A percentile compares a stretch with the other conserved stretches of the same genome.
phyloP scores from a whole-genome alignment of 768 basidiomycete species.

The Rubroboletus satanas region DNA sequence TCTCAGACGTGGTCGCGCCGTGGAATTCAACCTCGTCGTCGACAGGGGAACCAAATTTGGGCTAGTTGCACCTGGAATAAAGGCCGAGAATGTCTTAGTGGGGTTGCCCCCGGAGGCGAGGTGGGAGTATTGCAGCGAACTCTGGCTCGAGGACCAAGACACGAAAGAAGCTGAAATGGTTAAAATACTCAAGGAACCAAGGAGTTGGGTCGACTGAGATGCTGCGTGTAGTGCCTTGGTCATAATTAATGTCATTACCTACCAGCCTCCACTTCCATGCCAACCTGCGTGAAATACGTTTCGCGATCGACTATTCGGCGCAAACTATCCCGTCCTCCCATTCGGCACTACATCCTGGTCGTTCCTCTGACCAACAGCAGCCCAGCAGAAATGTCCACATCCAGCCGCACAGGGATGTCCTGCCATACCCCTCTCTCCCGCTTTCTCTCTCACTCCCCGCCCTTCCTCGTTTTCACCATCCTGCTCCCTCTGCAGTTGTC shows the following conservation, averaged over 20 bases:
- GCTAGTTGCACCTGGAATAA: slow-evolving; percentile 53
- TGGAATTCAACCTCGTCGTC: slow-evolving; percentile 64
- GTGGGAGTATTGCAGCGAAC: slow-evolving; percentile 64
- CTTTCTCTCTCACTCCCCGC: neutral
- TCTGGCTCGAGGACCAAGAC: slow-evolving; percentile 43
- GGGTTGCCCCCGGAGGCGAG: slow-evolving; percentile 61
- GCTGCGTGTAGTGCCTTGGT: neutral
- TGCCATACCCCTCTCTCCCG: slow-evolving; percentile 13
- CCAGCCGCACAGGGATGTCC: slow-evolving; percentile 76
- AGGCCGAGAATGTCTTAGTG: slow-evolving; percentile 64
- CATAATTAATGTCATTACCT: no score
- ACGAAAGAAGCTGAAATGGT: slow-evolving; percentile 50
- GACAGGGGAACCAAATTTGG: slow-evolving; percentile 70
- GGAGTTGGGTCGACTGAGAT: slow-evolving; percentile 7
- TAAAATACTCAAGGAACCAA: slow-evolving; percentile 40
- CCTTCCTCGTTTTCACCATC: slow-evolving; percentile 16
- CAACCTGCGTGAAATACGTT: no score
- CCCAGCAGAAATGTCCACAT: slow-evolving; percentile 83
- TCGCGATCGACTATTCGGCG: neutral
- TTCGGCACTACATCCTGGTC: neutral
- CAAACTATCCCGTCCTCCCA: neutral
- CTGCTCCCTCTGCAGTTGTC: slow-evolving; percentile 18
- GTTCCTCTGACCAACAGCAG: slow-evolving; percentile 27
- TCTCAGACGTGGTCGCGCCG: slow-evolving; percentile 47
- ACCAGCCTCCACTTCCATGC: neutral